Evolutionary conservation across 2,329 filamentous ascomycete species (phyloP), one percentile per base, ranked within the genome.

Genomic region (Rhinocladiella similis): DNA sequence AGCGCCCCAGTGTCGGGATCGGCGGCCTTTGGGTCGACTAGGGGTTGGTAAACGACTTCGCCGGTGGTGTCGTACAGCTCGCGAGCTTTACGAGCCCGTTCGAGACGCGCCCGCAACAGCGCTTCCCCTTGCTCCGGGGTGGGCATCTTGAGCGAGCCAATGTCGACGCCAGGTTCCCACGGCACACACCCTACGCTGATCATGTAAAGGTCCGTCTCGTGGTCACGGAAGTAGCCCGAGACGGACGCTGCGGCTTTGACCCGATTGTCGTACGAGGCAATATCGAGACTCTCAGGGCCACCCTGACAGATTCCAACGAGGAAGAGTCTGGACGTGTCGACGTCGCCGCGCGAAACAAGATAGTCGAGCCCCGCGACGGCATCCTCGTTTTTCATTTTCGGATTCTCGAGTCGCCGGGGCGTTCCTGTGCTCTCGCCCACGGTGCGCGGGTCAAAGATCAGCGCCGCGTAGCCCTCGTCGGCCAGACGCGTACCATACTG

Each of bases 371-470:
- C 66, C 1, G 66, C 59, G 49, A 68, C 52, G 35, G 62, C 63
- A 43, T 68, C 66, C 41, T 68, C 67, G 47, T 68, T 68, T 61
- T 68, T 68, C 67, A 68, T 68, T 53, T 64, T 64, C 5, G 67
- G 67, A 20, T 68, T 69, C 56, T 69, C 67, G 20, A 62, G 57
- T 33, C 67, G 65, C 29, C 67, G 64, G 3, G 67, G 67, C 49
- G 63, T 49, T 19, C 67, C 67, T 14, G 67, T 66, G 51, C 67
- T 69, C 47, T 69, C 67, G 4, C 67, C 66, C 13, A 69, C 67
- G 2, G 67, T 69, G 41, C 67, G 66, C 4, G 67, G 67, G 47
- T 69, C 67, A 55, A 69, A 69, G 22, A 69, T 67, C 42, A 69
- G 47, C 3, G 67, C 66, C 22, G 67, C 67, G 43, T 69, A 69